Evolutionary conservation across 2,329 filamentous ascomycete genomes (phyloP).

Genomic region (Nemania sp.): DNA sequence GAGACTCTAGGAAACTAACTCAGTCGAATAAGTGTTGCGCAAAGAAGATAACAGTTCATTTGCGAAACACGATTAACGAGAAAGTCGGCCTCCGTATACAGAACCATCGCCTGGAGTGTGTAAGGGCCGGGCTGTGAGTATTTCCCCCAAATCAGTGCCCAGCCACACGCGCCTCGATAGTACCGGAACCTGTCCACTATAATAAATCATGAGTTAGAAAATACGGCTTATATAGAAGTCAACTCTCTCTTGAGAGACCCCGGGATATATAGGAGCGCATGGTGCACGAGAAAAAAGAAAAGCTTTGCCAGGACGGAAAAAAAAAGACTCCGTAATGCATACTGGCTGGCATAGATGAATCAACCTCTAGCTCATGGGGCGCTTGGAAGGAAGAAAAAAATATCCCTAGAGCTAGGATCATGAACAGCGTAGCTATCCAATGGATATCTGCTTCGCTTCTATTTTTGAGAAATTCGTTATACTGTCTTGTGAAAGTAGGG

Average conservation of each 20-base stretch:
- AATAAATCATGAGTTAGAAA: conserved; percentile 18
- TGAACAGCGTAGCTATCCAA: conserved; percentile 66
- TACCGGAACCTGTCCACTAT: conserved; percentile 58
- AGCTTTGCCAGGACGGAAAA: background rate
- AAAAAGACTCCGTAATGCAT: conserved; percentile 16
- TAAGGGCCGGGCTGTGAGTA: conserved; percentile 62
- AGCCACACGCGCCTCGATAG: conserved; percentile 64
- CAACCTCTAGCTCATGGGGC: conserved; percentile 58
- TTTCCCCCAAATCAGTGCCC: conserved; percentile 63
- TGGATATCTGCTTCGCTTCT: conserved; percentile 55
- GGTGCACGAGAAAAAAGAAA: background rate
- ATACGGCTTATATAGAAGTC: background rate
- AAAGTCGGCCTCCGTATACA: conserved; percentile 67
- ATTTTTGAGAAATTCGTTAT: conserved; percentile 63
- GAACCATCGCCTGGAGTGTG: conserved; percentile 63
- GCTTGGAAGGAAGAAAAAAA: conserved; percentile 60
- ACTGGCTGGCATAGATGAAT: conserved; percentile 54
- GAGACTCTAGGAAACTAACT: too few relatives aligned
- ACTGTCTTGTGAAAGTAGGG: conserved; percentile 65
- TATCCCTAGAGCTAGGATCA: conserved; percentile 58
- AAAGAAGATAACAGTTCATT: conserved; percentile 66
- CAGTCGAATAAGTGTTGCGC: conserved; percentile 63
- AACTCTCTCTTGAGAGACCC: background rate
- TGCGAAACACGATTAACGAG: conserved; percentile 63
- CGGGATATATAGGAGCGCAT: background rate